Percentiles rank a stretch among this genome's conserved stretches.
Evolutionary conservation across 352 stramenopile genomes (phyloP).

Genomic region (Elongisporangium prolatum): DNA sequence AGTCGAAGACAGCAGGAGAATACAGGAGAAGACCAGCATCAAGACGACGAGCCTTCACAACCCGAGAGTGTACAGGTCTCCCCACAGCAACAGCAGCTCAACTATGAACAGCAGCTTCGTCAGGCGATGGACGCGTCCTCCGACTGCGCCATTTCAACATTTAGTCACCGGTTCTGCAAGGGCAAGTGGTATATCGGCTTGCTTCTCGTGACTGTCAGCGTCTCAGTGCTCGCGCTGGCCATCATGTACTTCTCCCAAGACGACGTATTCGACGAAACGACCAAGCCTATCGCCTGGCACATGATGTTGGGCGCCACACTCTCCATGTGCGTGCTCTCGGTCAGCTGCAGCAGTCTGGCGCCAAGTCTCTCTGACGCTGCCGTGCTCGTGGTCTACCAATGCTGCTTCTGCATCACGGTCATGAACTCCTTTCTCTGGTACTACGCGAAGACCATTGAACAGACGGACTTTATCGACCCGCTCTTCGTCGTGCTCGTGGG

Average conservation of each 20-base stretch:
- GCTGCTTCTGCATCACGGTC: slow-evolving; percentile 36
- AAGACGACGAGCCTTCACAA: background rate
- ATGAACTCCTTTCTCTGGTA: slow-evolving; percentile 51
- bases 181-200: slow-evolving; percentile 23
- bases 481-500: slow-evolving; percentile 42
- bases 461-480: slow-evolving; percentile 31
- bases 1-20: background rate
- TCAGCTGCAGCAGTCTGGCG: slow-evolving; percentile 31
- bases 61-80: background rate
- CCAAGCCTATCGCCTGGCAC: slow-evolving; percentile 16
- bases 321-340: slow-evolving; percentile 21
- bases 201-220: slow-evolving; percentile 18
- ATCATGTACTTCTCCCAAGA: slow-evolving; percentile 21
- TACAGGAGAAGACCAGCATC: slow-evolving; percentile 9
- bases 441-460: slow-evolving; percentile 22
- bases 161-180: slow-evolving; percentile 23
- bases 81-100: background rate
- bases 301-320: slow-evolving; percentile 31
- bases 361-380: slow-evolving; percentile 28
- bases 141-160: slow-evolving; percentile 18
- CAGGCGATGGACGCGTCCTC: background rate
- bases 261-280: slow-evolving; percentile 17
- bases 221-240: slow-evolving; percentile 11
- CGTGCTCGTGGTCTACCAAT: slow-evolving; percentile 37
- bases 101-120: background rate